Percentiles rank a stretch among this genome's conserved stretches.
Evolutionary conservation across 352 stramenopile genomes (phyloP).

Genomic region (Globisporangium takayamanum): DNA sequence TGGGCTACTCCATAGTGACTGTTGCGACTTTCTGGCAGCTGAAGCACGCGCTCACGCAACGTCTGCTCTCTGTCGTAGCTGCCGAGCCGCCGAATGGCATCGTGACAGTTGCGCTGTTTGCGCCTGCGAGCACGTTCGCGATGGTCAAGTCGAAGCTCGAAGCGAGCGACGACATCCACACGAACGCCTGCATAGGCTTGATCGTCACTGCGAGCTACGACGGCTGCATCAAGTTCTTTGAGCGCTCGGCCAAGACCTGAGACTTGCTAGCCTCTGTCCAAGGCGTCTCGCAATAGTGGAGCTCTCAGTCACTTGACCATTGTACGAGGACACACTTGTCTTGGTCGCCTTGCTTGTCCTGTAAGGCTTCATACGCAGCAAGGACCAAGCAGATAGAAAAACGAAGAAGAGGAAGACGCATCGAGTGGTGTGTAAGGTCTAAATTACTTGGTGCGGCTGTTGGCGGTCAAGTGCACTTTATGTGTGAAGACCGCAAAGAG

Average conservation of each 20-base stretch:
- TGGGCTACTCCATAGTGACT: too few relatives aligned
- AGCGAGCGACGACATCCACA: conserved; percentile 46
- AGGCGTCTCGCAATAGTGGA: not conserved
- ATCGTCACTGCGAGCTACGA: conserved; percentile 84
- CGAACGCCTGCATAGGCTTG: conserved; percentile 67
- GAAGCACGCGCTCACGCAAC: not conserved
- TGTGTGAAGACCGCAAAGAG: too few relatives aligned
- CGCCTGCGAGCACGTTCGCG: conserved; percentile 68
- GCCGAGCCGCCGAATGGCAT: conserved; percentile 64
- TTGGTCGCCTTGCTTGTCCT: too few relatives aligned
- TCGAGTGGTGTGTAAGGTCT: not conserved
- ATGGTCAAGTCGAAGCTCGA: conserved; percentile 76
- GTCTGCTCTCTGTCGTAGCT: conserved; percentile 19
- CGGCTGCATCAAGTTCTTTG: conserved; percentile 80
- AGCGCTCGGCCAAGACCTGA: conserved; percentile 30
- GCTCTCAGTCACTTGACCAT: too few relatives aligned
- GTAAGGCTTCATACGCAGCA: not conserved
- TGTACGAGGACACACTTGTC: too few relatives aligned
- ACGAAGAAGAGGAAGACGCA: not conserved
- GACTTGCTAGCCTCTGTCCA: not conserved
- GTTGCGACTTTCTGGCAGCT: not conserved
- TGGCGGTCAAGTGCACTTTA: not conserved
- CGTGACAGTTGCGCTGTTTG: conserved; percentile 76
- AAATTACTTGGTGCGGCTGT: not conserved
- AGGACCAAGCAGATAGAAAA: not conserved